Percentiles rank a stretch among this genome's conserved stretches.
Evolutionary conservation across 164 flowering plant species (phyloP).

Genomic region (Aristolochia contorta): DNA sequence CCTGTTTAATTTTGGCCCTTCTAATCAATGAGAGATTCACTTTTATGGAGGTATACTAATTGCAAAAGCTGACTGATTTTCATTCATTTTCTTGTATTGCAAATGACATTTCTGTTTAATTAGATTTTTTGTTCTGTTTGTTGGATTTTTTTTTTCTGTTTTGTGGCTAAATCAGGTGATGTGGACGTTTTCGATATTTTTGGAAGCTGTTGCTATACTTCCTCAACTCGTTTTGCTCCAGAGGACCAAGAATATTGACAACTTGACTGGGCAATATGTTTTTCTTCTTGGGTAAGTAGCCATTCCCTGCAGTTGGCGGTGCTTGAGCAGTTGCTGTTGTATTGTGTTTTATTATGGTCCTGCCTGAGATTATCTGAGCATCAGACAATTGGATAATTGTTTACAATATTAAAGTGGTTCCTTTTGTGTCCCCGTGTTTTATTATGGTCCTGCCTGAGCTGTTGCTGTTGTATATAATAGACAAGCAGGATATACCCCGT

Average conservation of each 20-base stretch:
- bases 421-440: no score
- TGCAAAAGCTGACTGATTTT: not conserved
- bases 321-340: no score
- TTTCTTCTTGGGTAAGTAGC: constrained; percentile 68
- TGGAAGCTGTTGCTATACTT: constrained; percentile 97
- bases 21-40: constrained; percentile 72
- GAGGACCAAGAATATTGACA: constrained; percentile 86
- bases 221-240: constrained; percentile 92
- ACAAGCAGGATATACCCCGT: no score
- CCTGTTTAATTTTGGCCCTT: constrained; percentile 76
- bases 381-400: no score
- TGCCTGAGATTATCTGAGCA: no score
- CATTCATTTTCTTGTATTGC: not conserved
- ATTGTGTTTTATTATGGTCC: no score
- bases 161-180: constrained; percentile 41
- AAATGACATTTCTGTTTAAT: constrained; percentile 1
- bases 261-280: constrained; percentile 90
- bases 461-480: no score
- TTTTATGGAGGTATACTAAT: constrained; percentile 53
- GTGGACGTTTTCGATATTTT: constrained; percentile 86
- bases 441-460: no score
- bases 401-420: no score
- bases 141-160: not conserved
- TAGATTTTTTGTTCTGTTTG: not conserved
- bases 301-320: not conserved